Evolutionary conservation across 1,139 yeast genomes (phyloP).

Genomic region (Geotrichum phurueaensis): DNA sequence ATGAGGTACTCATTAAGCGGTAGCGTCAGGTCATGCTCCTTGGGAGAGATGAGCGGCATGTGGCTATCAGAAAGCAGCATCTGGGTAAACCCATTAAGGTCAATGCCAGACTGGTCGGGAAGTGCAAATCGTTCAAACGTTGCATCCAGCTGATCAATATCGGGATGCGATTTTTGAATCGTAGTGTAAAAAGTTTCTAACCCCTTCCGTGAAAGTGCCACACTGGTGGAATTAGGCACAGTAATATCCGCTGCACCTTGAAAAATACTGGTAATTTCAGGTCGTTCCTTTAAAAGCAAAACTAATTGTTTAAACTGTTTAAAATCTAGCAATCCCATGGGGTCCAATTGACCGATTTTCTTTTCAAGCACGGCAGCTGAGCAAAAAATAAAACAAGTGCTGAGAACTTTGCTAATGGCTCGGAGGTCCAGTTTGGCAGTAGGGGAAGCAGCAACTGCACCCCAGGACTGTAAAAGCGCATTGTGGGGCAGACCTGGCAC

Average conservation of each 20-base stretch:
- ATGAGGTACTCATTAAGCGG: conserved; percentile 84
- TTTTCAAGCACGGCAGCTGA: conserved; percentile 27
- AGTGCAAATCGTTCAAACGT: conserved; percentile 9
- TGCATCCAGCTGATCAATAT: background rate
- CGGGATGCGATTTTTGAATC: conserved; percentile 40
- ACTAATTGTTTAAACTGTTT: background rate
- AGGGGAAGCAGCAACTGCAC: background rate
- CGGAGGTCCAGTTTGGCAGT: conserved; percentile 46
- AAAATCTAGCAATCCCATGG: background rate
- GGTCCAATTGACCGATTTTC: background rate
- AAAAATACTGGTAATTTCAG: conserved; percentile 34
- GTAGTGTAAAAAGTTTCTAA: conserved; percentile 46
- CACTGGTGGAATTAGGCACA: conserved; percentile 14
- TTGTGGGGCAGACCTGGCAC: conserved; percentile 48
- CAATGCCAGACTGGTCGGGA: conserved; percentile 7
- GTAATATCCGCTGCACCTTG: conserved; percentile 20
- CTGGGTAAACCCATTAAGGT: conserved; percentile 43
- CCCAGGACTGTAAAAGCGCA: background rate
- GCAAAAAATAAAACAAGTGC: conserved; percentile 62
- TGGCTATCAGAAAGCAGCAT: conserved; percentile 47
- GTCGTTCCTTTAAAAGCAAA: background rate
- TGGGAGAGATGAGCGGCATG: conserved; percentile 34
- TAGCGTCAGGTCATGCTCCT: conserved; percentile 46
- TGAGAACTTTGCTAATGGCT: conserved; percentile 61
- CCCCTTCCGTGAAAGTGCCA: conserved; percentile 33